phyloP scores from a whole-genome alignment of 129 eudicot genomes.

The Flaveria ramosissima region DNA sequence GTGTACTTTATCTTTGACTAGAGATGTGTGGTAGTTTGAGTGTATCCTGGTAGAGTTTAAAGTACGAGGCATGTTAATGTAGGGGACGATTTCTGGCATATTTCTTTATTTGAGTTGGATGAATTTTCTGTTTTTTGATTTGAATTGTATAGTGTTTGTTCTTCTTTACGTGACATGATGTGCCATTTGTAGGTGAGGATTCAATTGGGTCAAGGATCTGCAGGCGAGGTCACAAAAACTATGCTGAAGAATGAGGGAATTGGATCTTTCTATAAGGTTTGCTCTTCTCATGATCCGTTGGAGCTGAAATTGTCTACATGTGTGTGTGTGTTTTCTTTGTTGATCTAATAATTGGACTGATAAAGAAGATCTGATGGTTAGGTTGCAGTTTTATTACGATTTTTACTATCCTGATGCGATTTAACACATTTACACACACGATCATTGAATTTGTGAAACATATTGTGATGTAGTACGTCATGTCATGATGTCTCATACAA shows the following conservation, averaged over 20 bases:
- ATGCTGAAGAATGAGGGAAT: conserved; percentile 91
- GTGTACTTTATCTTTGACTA: neutral
- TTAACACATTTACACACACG: neutral
- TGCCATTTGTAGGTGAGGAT: conserved; percentile 69
- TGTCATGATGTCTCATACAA: neutral
- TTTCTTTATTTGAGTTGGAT: neutral
- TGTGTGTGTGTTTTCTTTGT: neutral
- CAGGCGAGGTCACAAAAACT: conserved; percentile 56
- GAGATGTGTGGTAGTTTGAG: neutral
- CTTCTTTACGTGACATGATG: conserved; percentile 1
- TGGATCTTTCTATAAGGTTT: conserved; percentile 90
- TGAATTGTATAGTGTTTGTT: neutral
- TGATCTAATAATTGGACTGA: conserved; percentile 8
- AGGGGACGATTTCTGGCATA: neutral
- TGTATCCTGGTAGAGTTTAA: neutral
- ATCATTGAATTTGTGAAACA: conserved; percentile 9
- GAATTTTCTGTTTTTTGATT: conserved; percentile 4
- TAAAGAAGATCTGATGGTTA: neutral
- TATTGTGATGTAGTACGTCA: neutral
- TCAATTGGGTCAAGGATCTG: conserved; percentile 96
- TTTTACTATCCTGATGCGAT: neutral
- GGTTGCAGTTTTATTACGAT: neutral
- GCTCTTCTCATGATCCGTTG: neutral
- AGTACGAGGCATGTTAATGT: neutral
- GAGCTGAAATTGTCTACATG: neutral